A percentile compares a stretch with the other conserved stretches of the same genome.
phyloP scores from a whole-genome alignment of 2,329 filamentous ascomycete genomes.

The Davidsoniella neocaledoniae region DNA sequence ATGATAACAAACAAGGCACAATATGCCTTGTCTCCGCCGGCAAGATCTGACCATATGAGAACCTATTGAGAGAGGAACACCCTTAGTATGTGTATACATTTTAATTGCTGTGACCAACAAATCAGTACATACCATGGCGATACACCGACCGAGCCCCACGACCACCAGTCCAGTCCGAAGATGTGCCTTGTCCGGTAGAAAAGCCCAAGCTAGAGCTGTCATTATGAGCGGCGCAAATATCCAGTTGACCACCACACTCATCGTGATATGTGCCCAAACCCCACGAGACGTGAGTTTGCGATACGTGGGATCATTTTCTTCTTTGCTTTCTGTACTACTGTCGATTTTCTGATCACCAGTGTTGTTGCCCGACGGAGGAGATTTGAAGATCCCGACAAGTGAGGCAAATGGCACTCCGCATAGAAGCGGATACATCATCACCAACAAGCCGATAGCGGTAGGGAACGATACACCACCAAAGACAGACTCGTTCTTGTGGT shows the following conservation, averaged over 20 bases:
- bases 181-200: constrained; percentile 39
- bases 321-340: neutral
- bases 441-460: constrained; percentile 64
- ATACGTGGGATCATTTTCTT: neutral
- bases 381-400: neutral
- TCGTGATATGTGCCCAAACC: constrained; percentile 58
- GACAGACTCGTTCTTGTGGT: constrained; percentile 35
- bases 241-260: constrained; percentile 70
- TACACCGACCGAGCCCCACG: constrained; percentile 71
- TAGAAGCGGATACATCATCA: constrained; percentile 91
- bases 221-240: constrained; percentile 68
- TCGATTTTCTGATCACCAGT: neutral
- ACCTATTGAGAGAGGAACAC: constrained; percentile 19
- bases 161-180: constrained; percentile 56
- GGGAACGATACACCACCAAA: constrained; percentile 55
- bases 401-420: constrained; percentile 64
- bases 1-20: constrained; percentile 65
- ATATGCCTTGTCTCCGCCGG: constrained; percentile 64
- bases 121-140: constrained; percentile 53
- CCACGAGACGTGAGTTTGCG: constrained; percentile 21
- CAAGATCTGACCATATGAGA: constrained; percentile 52
- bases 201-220: constrained; percentile 56
- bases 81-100: neutral
- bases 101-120: neutral
- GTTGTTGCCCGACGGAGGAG: too few species aligned